Percentiles rank a stretch among this genome's conserved stretches.
phyloP scores from a whole-genome alignment of 192 early-diverging fungal species.

The Diversispora epigaea region DNA sequence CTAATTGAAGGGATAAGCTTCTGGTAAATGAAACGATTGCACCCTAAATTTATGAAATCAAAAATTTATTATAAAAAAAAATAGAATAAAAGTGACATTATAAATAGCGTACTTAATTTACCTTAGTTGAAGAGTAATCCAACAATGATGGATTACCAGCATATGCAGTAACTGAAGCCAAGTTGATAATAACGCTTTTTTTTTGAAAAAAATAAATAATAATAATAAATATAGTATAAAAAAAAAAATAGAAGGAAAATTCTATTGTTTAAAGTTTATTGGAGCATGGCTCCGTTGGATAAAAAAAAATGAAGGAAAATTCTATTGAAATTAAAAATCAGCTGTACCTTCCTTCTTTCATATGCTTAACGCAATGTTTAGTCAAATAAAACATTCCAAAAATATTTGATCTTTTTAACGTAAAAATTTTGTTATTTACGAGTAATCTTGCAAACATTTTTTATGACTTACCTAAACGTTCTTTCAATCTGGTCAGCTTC shows the following conservation, averaged over 20 bases:
- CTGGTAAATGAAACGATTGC: constrained; percentile 57
- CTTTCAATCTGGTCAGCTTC: constrained; percentile 43
- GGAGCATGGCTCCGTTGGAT: no score
- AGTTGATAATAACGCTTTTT: constrained; percentile 51
- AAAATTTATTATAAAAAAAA: neutral
- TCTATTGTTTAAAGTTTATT: no score
- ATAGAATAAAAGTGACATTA: neutral
- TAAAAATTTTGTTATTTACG: neutral
- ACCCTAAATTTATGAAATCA: constrained; percentile 27
- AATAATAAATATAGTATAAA: neutral
- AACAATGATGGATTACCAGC: constrained; percentile 46
- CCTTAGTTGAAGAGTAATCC: constrained; percentile 55
- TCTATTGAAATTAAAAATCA: neutral
- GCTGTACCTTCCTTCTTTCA: constrained; percentile 35
- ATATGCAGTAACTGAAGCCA: constrained; percentile 55
- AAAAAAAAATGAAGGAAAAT: neutral
- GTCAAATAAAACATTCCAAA: constrained; percentile 51
- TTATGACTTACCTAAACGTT: constrained; percentile 44
- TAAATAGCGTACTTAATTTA: neutral
- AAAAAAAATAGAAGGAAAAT: no score
- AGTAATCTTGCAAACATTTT: neutral
- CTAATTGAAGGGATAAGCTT: constrained; percentile 48
- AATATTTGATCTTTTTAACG: constrained; percentile 30
- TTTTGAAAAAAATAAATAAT: neutral
- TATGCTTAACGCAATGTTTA: constrained; percentile 49